Conservation (phyloP, 345 rosid genomes). For the Litchi chinensis region DNA sequence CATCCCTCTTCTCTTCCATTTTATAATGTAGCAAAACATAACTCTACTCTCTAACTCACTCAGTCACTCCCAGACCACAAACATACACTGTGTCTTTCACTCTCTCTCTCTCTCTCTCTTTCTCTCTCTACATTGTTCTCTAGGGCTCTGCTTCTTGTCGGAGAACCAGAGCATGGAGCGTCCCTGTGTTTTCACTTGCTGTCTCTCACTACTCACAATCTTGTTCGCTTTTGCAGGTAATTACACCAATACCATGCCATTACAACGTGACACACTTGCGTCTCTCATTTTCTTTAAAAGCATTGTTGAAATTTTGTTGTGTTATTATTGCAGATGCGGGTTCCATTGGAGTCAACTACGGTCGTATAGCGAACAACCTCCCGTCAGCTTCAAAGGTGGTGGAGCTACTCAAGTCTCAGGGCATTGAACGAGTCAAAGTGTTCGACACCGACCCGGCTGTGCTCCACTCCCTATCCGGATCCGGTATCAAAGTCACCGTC, state of each 20-base stretch:
- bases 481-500: conserved; percentile 80
- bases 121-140: background rate
- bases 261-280: background rate
- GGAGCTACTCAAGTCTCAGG: conserved; percentile 70
- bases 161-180: conserved; percentile 32
- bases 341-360: conserved; percentile 92
- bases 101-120: background rate
- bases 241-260: no score
- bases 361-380: conserved; percentile 75
- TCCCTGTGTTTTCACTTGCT: background rate
- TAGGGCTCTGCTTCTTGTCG: background rate
- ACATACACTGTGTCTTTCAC: background rate
- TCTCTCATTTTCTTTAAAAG: background rate
- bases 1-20: background rate
- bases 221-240: conserved; percentile 36
- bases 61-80: background rate
- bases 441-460: conserved; percentile 84
- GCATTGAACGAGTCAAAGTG: conserved; percentile 68
- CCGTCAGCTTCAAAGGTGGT: conserved; percentile 79
- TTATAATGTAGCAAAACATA: background rate
- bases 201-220: conserved; percentile 10
- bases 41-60: background rate
- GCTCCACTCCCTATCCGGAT: conserved; percentile 72
- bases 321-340: conserved; percentile 54
- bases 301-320: background rate